Evolutionary conservation across 495 filamentous ascomycete genomes (phyloP).

Genomic region (Penicillium cosmopolitanum): DNA sequence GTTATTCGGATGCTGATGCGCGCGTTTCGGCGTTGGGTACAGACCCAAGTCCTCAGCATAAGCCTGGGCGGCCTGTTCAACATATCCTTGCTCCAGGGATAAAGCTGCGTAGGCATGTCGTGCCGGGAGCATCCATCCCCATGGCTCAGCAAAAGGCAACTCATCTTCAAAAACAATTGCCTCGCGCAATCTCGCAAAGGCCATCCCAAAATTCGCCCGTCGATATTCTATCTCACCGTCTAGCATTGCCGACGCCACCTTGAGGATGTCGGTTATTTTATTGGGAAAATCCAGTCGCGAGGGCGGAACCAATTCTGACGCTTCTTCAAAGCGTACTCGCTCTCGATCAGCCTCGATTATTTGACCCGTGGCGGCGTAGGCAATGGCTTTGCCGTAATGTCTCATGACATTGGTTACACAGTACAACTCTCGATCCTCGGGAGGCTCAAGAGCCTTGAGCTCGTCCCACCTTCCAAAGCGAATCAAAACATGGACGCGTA

Average conservation of each 20-base stretch:
- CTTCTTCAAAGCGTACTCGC: slow-evolving; percentile 45
- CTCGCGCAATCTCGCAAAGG: slow-evolving; percentile 52
- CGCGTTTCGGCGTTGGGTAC: slow-evolving; percentile 53
- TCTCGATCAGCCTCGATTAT: slow-evolving; percentile 47
- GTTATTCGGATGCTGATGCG: slow-evolving; percentile 64
- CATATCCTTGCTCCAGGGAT: slow-evolving; percentile 58
- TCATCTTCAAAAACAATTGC: slow-evolving; percentile 54
- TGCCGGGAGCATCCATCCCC: slow-evolving; percentile 69
- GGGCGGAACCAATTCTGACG: slow-evolving; percentile 51
- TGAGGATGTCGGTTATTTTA: slow-evolving; percentile 56
- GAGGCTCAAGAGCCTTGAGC: slow-evolving; percentile 48
- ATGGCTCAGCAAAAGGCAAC: slow-evolving; percentile 65
- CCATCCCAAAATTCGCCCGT: slow-evolving; percentile 49
- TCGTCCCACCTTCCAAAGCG: slow-evolving; percentile 68
- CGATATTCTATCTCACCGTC: slow-evolving; percentile 69
- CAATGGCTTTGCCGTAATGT: slow-evolving; percentile 63
- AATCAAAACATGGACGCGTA: slow-evolving; percentile 64
- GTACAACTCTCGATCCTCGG: slow-evolving; percentile 55
- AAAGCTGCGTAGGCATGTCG: slow-evolving; percentile 66
- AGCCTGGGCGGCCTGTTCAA: slow-evolving; percentile 53
- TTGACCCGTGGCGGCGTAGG: slow-evolving; percentile 52
- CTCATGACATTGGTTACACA: slow-evolving; percentile 58
- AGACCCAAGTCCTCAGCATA: slow-evolving; percentile 64
- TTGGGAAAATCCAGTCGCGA: slow-evolving; percentile 55
- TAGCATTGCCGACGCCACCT: slow-evolving; percentile 61